Evolutionary conservation across 192 early-diverging fungal genomes (phyloP), one percentile per base, ranked within the genome.

Genomic region (Coemansia pectinata): DNA sequence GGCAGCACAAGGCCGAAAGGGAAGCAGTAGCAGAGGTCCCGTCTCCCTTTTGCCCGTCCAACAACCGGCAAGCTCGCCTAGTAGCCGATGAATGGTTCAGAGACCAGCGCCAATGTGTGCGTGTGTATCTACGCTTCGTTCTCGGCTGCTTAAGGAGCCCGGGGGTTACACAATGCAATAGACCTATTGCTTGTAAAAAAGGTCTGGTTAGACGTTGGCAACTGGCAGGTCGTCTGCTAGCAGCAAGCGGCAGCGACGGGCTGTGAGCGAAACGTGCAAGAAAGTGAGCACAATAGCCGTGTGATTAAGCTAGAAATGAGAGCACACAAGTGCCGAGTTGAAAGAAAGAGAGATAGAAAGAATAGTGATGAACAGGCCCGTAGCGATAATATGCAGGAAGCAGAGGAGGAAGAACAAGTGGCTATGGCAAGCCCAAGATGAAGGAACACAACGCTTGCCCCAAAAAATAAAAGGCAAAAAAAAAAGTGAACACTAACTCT

Each of bases 401-500:
- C 4, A n/a, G 15, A 58, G 15, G 55, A 31, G 31, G 29, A 34
- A 23, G 48, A 52, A 41, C 3, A 14, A 41, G 1, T 41, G 38
- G 10, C 38, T 41, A 14, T 15, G 14, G 12, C 40, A 41, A 41
- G 40, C 47, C 7, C 5, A 15, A 58, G 55, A 58, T 58, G 55
- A 58, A 60, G 33, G 66, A 68, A 68, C 55, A 68, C 27, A 40
- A 40, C 14, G 17, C 55, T 40, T 21, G 55, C 58, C 52, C 41
- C 63, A 19, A 47, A 39, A 36, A 36, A 36, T 27, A 15, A 27
- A 63, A 45, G 40, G 14, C 10, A 40, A 19, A 8, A 21, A 8
- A 21, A 25, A 40, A 47, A 63, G 45, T 50, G 69, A 65, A 67
- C 73, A 76, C 47, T 62, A 63, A 71, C 68, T 67, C 44, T 62